Evolutionary conservation across 2,329 filamentous ascomycete genomes (phyloP).

Genomic region (Sarocladium strictum): DNA sequence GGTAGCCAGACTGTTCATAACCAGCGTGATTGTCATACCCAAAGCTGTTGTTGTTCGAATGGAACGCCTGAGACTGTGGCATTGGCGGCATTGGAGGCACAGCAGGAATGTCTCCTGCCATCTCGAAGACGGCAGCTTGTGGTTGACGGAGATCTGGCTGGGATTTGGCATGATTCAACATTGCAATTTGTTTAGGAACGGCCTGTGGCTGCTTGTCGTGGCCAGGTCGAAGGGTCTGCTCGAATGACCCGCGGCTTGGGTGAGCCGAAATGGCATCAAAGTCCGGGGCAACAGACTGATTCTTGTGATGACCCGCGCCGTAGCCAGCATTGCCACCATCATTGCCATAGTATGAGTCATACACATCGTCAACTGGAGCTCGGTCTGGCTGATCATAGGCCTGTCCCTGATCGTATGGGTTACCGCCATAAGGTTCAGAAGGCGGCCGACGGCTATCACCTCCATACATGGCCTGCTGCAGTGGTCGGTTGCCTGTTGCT

Average conservation of each 20-base stretch:
- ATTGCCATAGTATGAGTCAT: conserved; percentile 48
- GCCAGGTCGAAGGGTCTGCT: conserved; percentile 38
- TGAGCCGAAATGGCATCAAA: conserved; percentile 35
- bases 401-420: conserved; percentile 22
- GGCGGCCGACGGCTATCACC: conserved; percentile 29
- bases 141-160: conserved; percentile 60
- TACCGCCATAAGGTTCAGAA: conserved; percentile 25
- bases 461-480: conserved; percentile 10
- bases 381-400: conserved; percentile 27
- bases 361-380: conserved; percentile 44
- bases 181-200: conserved; percentile 44
- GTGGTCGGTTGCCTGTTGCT: neutral
- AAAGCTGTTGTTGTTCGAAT: conserved; percentile 16
- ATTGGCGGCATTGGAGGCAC: conserved; percentile 42
- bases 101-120: conserved; percentile 57
- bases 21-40: conserved; percentile 15
- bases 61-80: conserved; percentile 18
- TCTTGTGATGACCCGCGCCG: conserved; percentile 2
- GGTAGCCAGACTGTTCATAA: conserved; percentile 9
- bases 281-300: conserved; percentile 28
- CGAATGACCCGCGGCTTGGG: conserved; percentile 37
- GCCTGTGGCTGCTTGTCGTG: conserved; percentile 39
- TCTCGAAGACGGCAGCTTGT: conserved; percentile 67
- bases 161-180: conserved; percentile 56
- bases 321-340: conserved; percentile 13